Evolutionary conservation across 164 flowering plant genomes (phyloP).

Genomic region (Tetracentron sinense): DNA sequence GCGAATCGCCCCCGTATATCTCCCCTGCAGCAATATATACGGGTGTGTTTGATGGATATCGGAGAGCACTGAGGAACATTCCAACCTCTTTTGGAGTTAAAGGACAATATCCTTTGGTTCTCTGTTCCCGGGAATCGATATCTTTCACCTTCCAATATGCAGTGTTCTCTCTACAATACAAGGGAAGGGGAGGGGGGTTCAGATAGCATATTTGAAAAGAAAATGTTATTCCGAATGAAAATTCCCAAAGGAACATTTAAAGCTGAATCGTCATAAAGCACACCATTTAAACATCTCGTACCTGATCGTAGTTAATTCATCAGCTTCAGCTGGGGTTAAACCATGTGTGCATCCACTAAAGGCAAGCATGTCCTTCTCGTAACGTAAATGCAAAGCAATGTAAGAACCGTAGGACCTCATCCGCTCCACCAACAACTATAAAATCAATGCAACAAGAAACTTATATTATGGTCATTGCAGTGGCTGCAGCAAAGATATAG

Average conservation of each 20-base stretch:
- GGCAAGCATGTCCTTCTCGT: conserved; percentile 97
- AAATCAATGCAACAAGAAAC: background rate
- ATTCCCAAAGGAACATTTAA: background rate
- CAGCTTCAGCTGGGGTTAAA: conserved; percentile 74
- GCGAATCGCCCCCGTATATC: conserved; percentile 88
- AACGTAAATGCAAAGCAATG: conserved; percentile 90
- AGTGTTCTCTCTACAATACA: conserved; percentile 68
- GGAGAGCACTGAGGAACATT: conserved; percentile 73
- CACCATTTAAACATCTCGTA: conserved; percentile 15
- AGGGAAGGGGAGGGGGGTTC: too few relatives aligned
- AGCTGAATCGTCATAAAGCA: background rate
- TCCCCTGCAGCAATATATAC: conserved; percentile 96
- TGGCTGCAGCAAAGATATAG: conserved; percentile 1
- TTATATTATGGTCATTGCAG: background rate
- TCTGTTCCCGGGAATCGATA: conserved; percentile 71
- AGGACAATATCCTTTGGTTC: conserved; percentile 87
- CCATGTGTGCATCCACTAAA: conserved; percentile 97
- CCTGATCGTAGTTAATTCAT: conserved; percentile 80
- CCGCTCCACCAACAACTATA: conserved; percentile 79
- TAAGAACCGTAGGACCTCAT: conserved; percentile 89
- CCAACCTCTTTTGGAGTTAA: conserved; percentile 94
- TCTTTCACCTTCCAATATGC: conserved; percentile 88
- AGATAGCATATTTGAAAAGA: background rate
- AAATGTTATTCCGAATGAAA: background rate
- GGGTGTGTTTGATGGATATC: conserved; percentile 82